Base-by-base conservation (phyloP, 2,329 filamentous ascomycete genomes). In the Beauveria sp. region DNA sequence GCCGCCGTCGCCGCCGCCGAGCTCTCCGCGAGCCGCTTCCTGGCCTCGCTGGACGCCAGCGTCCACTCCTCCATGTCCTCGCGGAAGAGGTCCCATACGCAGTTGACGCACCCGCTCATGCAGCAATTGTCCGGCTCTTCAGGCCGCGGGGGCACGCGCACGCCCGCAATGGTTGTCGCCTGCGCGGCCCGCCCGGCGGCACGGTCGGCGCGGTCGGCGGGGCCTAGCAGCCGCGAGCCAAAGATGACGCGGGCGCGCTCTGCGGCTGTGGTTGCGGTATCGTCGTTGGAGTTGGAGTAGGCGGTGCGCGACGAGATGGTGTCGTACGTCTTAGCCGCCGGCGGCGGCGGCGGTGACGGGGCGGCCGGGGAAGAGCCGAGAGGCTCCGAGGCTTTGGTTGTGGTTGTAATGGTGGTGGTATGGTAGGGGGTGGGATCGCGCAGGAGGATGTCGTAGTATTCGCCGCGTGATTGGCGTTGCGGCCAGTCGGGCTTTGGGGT, bases 31-130 rank as follows among this genome's bases (percentile, higher is more conserved):
- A 87, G 67, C 50, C 81, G 80, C 41, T 70, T 70, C 67, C 86
- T 82, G 1, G 91, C 91, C 69, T 88, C 82, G 4, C 79, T 76
- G 41, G 82, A 84, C 62, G 85, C 82, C 16, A 79, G 77, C 4
- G 87, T 88, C 91, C 92, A 97, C 62, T 90, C 89, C 73, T 97
- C 92, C 75, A 97, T 81, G 57, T 97, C 94, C 66, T 99, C 93
- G 9, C 92, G 83, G 74, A 87, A 97, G 58, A 85, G 80, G 68
- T 97, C 92, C 92, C 92, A 97, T 3, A 97, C 94, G 73, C 94
- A 99, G 73, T 97, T 92, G 54, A 96, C 93, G 72, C 94, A 99
- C 3, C 94, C 94, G 70, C 90, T 94, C 94, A 99, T 99, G 76
- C 94, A 99, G 81, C 94, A 99, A 71, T 99, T 97, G 69, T 97